Percentiles rank a stretch among this genome's conserved stretches.
These are phyloP conservation scores for Bidens hawaiensis DNA, from an alignment of 140 eudicot species.

Conservation along the genomic window DNA sequence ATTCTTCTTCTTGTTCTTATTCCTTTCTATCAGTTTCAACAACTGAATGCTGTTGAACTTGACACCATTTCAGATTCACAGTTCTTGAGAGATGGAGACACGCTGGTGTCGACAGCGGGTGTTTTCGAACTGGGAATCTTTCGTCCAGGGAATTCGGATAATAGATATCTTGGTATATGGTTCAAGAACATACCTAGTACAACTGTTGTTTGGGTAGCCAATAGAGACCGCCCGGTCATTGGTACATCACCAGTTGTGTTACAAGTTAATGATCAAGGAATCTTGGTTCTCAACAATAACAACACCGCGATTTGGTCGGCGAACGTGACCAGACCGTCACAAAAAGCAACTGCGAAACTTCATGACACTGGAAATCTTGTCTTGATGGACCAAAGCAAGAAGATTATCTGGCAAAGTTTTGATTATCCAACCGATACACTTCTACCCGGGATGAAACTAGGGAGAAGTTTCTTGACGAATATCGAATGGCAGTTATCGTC, in stretches of 20 bases:
- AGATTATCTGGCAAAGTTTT: conserved; percentile 29
- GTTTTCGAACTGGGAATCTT: conserved; percentile 32
- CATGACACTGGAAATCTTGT: conserved; percentile 28
- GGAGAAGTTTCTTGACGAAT: conserved; percentile 11
- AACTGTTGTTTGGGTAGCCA: conserved; percentile 41
- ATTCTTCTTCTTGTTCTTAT: background rate
- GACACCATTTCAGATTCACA: conserved; percentile 17
- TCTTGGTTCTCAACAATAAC: conserved; percentile 1
- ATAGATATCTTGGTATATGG: conserved; percentile 28
- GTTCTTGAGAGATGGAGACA: conserved; percentile 28
- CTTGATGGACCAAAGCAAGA: background rate
- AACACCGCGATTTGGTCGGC: conserved; percentile 20
- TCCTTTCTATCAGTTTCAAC: background rate
- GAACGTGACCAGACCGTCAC: background rate
- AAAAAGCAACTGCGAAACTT: conserved; percentile 15
- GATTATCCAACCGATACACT: conserved; percentile 29
- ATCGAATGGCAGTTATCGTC: conserved; percentile 17
- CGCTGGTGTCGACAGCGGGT: conserved; percentile 36
- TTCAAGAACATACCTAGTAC: conserved; percentile 17
- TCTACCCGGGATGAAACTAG: conserved; percentile 23
- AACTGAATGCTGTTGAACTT: background rate
- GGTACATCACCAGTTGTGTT: conserved; percentile 7
- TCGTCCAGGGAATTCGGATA: conserved; percentile 19
- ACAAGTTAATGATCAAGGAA: conserved; percentile 13
- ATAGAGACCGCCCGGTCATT: conserved; percentile 16